phyloP scores from a whole-genome alignment of 208 protist genomes.

The Histomonas meleagridis region DNA sequence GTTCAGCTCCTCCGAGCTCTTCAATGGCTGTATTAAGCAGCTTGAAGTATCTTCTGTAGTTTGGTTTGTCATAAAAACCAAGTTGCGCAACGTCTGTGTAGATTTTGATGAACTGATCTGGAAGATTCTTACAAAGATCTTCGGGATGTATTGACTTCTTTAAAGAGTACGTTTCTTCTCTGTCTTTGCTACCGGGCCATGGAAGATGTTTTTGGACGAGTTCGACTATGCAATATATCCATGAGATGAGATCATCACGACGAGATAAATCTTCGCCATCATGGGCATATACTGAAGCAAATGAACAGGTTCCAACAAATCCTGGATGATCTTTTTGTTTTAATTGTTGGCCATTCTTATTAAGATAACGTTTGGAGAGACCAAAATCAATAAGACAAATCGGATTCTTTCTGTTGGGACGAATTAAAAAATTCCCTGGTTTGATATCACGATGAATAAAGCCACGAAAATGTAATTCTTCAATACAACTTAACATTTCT shows the following conservation, averaged over 20 bases:
- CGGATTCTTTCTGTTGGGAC: neutral
- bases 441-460: neutral
- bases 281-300: neutral
- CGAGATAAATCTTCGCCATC: neutral
- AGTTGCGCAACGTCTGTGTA: neutral
- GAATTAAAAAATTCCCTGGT: neutral
- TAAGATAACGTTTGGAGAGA: neutral
- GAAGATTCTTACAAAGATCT: neutral
- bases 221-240: neutral
- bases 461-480: neutral
- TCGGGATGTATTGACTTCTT: neutral
- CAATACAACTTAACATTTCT: conserved; percentile 14
- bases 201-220: neutral
- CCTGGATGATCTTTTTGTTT: neutral
- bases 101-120: neutral
- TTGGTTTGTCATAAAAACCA: neutral
- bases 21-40: neutral
- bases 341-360: neutral
- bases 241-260: neutral
- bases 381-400: neutral
- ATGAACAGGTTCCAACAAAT: neutral
- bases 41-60: neutral
- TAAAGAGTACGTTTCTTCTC: neutral
- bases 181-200: neutral
- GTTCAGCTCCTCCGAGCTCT: neutral